Conservation (phyloP, 768 basidiomycete genomes). For the Phaeotremella skinneri region DNA sequence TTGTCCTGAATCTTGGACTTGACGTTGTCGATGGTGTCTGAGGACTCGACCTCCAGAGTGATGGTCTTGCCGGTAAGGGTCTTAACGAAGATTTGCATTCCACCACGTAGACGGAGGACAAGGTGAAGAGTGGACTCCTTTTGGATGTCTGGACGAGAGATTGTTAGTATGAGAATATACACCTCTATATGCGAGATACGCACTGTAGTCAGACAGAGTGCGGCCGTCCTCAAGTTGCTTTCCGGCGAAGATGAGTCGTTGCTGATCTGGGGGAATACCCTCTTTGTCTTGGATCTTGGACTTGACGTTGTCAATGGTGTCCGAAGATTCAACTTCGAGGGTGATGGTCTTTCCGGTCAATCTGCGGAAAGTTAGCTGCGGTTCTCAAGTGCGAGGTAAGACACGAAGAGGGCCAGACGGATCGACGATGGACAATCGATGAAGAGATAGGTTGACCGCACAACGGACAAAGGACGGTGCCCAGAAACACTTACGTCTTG, state of each 20-base stretch:
- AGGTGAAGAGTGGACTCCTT: constrained; percentile 79
- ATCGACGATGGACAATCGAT: constrained; percentile 52
- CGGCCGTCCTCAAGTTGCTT: constrained; percentile 89
- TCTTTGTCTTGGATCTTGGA: constrained; percentile 50
- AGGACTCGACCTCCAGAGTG: constrained; percentile 87
- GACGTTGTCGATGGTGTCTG: constrained; percentile 89
- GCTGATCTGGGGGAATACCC: constrained; percentile 46
- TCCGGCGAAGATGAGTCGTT: constrained; percentile 77
- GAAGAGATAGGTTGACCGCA: constrained; percentile 39
- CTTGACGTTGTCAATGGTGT: constrained; percentile 50
- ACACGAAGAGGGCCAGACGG: constrained; percentile 56
- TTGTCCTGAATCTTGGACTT: constrained; percentile 95
- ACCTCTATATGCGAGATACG: neutral
- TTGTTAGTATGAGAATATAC: neutral
- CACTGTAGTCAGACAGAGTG: constrained; percentile 79
- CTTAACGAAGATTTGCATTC: constrained; percentile 50
- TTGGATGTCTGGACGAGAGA: constrained; percentile 61
- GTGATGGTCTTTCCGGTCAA: constrained; percentile 21
- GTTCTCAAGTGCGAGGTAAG: constrained; percentile 78
- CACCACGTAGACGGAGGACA: constrained; percentile 51
- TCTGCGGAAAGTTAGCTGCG: constrained; percentile 55
- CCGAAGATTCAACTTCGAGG: constrained; percentile 40
- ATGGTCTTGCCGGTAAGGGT: constrained; percentile 82
- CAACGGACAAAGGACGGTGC: constrained; percentile 51
- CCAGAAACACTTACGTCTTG: constrained; percentile 86